Evolutionary conservation across 1,139 yeast species (phyloP).

Genomic region (Suhomyces kunorum): DNA sequence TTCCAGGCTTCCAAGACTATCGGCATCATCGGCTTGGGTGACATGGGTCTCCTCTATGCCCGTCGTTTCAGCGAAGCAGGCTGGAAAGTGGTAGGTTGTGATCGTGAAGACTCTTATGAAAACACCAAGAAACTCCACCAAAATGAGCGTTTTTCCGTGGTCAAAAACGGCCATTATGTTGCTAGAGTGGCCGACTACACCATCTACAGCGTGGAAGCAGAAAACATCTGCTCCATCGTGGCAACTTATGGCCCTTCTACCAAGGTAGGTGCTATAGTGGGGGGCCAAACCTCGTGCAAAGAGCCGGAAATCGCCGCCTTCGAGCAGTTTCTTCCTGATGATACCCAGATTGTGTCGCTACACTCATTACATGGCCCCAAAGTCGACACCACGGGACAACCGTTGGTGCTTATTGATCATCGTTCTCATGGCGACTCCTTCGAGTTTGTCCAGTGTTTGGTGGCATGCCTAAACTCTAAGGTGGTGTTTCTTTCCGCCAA

Average conservation of each 20-base stretch:
- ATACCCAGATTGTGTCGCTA: slow-evolving; percentile 78
- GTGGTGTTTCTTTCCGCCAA: slow-evolving; percentile 76
- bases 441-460: slow-evolving; percentile 59
- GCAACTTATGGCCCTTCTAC: slow-evolving; percentile 80
- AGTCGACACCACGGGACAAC: slow-evolving; percentile 88
- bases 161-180: slow-evolving; percentile 78
- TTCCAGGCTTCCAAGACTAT: slow-evolving; percentile 46
- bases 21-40: slow-evolving; percentile 95
- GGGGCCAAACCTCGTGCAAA: slow-evolving; percentile 98
- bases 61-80: slow-evolving; percentile 75
- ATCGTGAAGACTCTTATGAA: slow-evolving; percentile 67
- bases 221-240: slow-evolving; percentile 71
- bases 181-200: slow-evolving; percentile 78
- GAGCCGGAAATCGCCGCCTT: slow-evolving; percentile 87
- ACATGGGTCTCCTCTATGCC: slow-evolving; percentile 93
- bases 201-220: slow-evolving; percentile 90
- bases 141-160: slow-evolving; percentile 52
- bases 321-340: slow-evolving; percentile 70
- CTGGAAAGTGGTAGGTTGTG: slow-evolving; percentile 92
- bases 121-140: slow-evolving; percentile 43
- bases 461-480: slow-evolving; percentile 75
- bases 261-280: slow-evolving; percentile 84
- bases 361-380: slow-evolving; percentile 96
- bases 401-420: slow-evolving; percentile 81
- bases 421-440: slow-evolving; percentile 59